Base-by-base conservation (phyloP, 1,284 basidiomycete species). In the Phaffia rhodozyma region DNA sequence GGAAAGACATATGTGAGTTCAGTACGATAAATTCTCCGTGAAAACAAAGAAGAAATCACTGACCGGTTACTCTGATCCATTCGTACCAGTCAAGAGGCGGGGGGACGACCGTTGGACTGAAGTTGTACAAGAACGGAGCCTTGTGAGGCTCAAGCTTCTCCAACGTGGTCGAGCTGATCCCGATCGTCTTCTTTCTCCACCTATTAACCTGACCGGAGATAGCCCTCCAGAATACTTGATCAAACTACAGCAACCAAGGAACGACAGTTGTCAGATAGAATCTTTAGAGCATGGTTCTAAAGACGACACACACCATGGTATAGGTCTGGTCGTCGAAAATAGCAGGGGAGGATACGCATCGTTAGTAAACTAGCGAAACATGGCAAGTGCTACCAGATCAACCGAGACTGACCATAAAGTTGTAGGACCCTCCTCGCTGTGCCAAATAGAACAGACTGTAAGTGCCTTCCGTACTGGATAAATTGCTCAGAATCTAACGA, bases 41-140 rank as follows among this genome's bases (percentile, higher is more conserved):
- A 50, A 30, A n/a, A 29, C 38, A 13, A 38, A 23, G 54, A 58
- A 52, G 43, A 70, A 48, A 20, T 23, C 27, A 61, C 73, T 67
- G 70, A 86, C 89, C 93, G 60, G 91, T 94, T 1, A 97, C 85
- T 60, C 90, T 86, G 67, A 97, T 96, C 90, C 93, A 97, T 74
- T 97, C 94, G 7, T 91, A 90, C 94, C 94, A 98, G 74, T 98
- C 94, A 61, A 96, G 76, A 5, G 92, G 92, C 25, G 85, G 87
- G 9, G 91, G 91, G 13, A 94, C 89, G 29, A 91, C 80, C 9
- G 83, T 81, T 0, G 91, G 88, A 71, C 89, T 93, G 73, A 97
- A 97, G 75, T 97, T 97, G 77, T 98, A 98, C 58, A 98, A 77
- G 79, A 98, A 97, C 1, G 94, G 94, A 53, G 94, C 89, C 77